phyloP scores from a whole-genome alignment of 306 rosid species.

The Castanopsis chinensis region DNA sequence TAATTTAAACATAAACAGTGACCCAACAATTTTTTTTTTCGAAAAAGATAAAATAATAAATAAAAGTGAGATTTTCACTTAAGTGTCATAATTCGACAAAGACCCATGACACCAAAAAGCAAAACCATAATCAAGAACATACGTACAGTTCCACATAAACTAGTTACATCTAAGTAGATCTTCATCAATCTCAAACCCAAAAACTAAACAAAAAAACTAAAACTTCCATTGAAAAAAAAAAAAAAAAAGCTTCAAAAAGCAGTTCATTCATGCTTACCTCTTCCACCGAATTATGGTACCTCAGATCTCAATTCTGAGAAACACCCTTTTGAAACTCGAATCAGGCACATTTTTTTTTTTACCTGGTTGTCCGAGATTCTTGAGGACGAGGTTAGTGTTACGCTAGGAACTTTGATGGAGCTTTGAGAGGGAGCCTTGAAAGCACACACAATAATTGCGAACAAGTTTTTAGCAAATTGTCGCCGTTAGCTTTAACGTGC shows the following conservation, averaged over 20 bases:
- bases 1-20: conserved; percentile 1
- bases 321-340: conserved; percentile 9
- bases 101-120: not conserved
- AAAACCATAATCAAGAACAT: not conserved
- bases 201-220: not conserved
- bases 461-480: conserved; percentile 7
- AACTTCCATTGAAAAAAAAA: not conserved
- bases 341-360: not conserved
- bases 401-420: not conserved
- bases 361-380: not conserved
- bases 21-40: not conserved
- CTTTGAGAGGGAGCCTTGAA: not conserved
- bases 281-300: not conserved
- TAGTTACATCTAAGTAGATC: not conserved
- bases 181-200: not conserved
- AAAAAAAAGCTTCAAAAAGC: too few species aligned
- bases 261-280: conserved; percentile 16
- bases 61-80: too few species aligned
- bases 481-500: conserved; percentile 26
- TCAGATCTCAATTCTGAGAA: conserved; percentile 22
- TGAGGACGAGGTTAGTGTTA: not conserved
- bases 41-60: not conserved
- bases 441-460: conserved; percentile 33
- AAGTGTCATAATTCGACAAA: not conserved
- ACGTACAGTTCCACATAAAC: not conserved